Evolutionary conservation across 2,329 filamentous ascomycete genomes (phyloP), one percentile per base, ranked within the genome.

Genomic region (Paradendryphiella salina): DNA sequence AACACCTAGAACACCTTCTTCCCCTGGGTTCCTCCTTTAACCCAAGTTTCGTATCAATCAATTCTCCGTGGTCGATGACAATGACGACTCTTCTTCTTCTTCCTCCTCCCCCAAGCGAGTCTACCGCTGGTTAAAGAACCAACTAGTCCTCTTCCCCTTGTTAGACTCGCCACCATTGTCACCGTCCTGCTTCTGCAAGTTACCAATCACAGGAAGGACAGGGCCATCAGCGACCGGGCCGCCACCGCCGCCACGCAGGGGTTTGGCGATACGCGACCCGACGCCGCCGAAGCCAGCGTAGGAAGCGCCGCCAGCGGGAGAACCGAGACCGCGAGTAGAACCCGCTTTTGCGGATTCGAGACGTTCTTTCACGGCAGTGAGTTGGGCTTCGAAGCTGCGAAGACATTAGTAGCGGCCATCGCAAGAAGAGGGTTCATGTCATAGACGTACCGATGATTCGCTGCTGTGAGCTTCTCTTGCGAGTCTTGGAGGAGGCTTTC

Each of bases 401-500:
- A 17, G 15, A n/a, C 5, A 36, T 62, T 36, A 65, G 54, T 23
- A 34, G 11, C 8, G 28, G 39, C 5, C 31, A 3, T 17, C 26
- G 34, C 8, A 15, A 38, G 10, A 17, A 8, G 15, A 50, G 23
- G 23, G 23, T 26, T 26, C 10, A 9, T 26, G 35, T 37, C 39
- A 41, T 21, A 21, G 2, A 82, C 86, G 66, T 86, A 96, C 94
- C 95, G 89, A 78, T 97, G 93, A 75, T 96, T 99, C 33, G 94
- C 92, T 55, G 93, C 88, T 26, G 93, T 96, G 72, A 99, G 83
- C 79, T 99, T 99, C 80, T 99, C 94, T 78, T 99, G 94, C 70
- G 90, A 96, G 74, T 99, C 94, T 74, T 96, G 91, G 65, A 99
- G 82, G 69, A 99, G 79, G 68, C 84, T 87, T 78, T 99, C 94